Percentiles rank a stretch among this genome's conserved stretches.
Evolutionary conservation across 306 rosid genomes (phyloP).

Genomic region (Gleditsia sinensis): DNA sequence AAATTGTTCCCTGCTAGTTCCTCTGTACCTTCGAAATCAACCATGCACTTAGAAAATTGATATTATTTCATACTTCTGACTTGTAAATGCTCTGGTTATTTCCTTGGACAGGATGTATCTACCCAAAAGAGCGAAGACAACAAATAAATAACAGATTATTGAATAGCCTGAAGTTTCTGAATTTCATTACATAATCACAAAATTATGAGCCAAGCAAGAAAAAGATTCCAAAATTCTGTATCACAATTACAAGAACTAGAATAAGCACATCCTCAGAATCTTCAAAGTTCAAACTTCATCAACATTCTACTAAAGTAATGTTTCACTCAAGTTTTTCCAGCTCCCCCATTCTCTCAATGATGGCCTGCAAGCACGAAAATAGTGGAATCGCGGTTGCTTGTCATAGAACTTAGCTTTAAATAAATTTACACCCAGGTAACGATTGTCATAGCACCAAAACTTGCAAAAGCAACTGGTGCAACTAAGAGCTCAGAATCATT

Average conservation of each 20-base stretch:
- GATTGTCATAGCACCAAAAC: constrained; percentile 16
- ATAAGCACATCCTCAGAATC: constrained; percentile 21
- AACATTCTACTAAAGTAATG: not conserved
- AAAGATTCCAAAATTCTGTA: not conserved
- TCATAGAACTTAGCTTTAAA: not conserved
- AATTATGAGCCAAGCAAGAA: not conserved
- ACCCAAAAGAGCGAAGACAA: not conserved
- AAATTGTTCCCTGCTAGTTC: not conserved
- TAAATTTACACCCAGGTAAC: constrained; percentile 2
- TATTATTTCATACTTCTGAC: not conserved
- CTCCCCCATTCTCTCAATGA: constrained; percentile 62
- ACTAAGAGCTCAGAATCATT: not conserved
- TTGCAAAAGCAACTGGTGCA: not conserved
- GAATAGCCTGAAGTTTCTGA: not conserved
- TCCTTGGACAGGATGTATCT: constrained; percentile 10
- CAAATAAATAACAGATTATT: not conserved
- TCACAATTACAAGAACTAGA: constrained; percentile 38
- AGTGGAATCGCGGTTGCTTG: constrained; percentile 5
- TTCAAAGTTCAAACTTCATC: constrained; percentile 28
- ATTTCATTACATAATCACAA: constrained; percentile 20
- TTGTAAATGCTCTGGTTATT: not conserved
- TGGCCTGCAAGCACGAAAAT: constrained; percentile 43
- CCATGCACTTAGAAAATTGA: not conserved
- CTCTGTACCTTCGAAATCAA: constrained; percentile 10
- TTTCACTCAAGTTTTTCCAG: constrained; percentile 56